These are phyloP conservation scores for Ascochyta fabae DNA, from an alignment of 2,329 filamentous ascomycete species.

Conservation along the genomic window DNA sequence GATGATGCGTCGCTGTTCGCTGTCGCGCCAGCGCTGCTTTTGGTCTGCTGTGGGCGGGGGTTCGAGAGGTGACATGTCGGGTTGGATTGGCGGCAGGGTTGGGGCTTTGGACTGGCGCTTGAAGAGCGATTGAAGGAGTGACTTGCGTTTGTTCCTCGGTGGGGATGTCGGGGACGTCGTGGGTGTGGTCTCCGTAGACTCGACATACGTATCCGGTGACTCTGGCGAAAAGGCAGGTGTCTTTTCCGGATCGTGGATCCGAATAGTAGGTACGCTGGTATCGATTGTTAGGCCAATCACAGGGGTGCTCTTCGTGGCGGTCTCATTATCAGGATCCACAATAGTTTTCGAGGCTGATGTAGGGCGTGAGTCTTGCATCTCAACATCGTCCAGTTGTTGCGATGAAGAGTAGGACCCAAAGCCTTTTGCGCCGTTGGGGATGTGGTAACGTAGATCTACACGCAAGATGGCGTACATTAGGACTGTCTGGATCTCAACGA, in stretches of 20 bases:
- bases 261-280: constrained; percentile 10
- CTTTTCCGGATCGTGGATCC: constrained; percentile 11
- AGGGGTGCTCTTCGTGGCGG: not conserved
- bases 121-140: constrained; percentile 10
- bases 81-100: constrained; percentile 1
- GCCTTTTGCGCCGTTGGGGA: constrained; percentile 72
- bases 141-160: constrained; percentile 6
- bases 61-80: constrained; percentile 6
- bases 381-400: constrained; percentile 18
- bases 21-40: constrained; percentile 27
- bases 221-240: constrained; percentile 8
- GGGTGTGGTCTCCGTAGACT: constrained; percentile 1
- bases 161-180: constrained; percentile 11
- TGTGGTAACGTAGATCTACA: constrained; percentile 76
- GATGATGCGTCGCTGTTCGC: constrained; percentile 30
- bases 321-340: not conserved
- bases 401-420: constrained; percentile 39
- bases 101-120: constrained; percentile 10
- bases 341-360: constrained; percentile 13
- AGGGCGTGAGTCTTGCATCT: constrained; percentile 27
- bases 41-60: constrained; percentile 13
- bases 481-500: constrained; percentile 74
- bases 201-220: constrained; percentile 1
- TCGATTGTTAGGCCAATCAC: constrained; percentile 11
- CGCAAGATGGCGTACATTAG: constrained; percentile 69